Evolutionary conservation across 306 rosid species (phyloP).

Genomic region (Casuarina glauca): DNA sequence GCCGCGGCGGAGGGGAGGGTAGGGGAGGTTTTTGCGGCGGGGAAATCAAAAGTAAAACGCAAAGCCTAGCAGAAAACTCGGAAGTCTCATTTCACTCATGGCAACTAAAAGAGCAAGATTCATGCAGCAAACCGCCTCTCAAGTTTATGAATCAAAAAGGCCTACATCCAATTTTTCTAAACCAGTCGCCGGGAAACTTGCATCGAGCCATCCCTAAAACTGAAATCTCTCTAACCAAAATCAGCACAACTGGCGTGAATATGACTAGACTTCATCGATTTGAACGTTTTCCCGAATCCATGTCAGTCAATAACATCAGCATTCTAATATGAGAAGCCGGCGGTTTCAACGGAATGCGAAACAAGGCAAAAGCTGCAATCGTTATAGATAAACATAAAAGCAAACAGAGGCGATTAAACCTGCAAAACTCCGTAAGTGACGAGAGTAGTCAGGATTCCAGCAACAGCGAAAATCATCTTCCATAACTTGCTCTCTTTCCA

Average conservation of each 20-base stretch:
- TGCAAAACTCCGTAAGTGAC: conserved; percentile 93
- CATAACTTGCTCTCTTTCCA: conserved; percentile 46
- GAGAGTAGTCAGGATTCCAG: conserved; percentile 90
- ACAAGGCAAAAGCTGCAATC: not conserved
- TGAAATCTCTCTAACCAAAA: not conserved
- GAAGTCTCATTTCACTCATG: not conserved
- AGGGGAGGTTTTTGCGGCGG: too few species aligned
- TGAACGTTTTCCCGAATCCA: not conserved
- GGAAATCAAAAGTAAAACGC: too few species aligned
- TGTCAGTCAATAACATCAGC: not conserved
- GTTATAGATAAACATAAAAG: conserved; percentile 13
- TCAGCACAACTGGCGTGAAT: not conserved
- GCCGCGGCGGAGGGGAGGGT: too few species aligned
- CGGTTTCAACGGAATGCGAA: not conserved
- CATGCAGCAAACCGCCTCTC: not conserved
- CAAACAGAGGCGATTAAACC: conserved; percentile 36
- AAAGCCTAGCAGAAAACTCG: not conserved
- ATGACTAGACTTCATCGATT: not conserved
- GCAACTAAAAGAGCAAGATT: not conserved
- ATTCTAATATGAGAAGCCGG: conserved; percentile 1
- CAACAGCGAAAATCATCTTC: conserved; percentile 69
- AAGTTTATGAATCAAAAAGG: not conserved
- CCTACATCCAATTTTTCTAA: not conserved
- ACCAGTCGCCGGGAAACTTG: not conserved
- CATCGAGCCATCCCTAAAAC: too few species aligned